Evolutionary conservation across 2,329 filamentous ascomycete species (phyloP).

Genomic region (Ramularia endophylla): DNA sequence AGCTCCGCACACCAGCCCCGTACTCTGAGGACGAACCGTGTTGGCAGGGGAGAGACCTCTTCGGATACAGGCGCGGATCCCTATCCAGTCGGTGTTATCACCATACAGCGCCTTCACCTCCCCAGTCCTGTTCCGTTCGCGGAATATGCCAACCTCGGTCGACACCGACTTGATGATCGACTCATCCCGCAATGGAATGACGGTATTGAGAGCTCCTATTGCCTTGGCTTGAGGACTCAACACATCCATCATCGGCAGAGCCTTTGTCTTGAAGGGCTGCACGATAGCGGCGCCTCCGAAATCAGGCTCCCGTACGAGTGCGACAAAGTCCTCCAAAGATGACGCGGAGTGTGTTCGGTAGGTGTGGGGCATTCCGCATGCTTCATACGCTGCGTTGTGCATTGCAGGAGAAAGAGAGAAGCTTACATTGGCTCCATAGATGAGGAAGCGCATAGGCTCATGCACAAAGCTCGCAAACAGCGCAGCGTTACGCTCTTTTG

Average conservation of each 20-base stretch:
- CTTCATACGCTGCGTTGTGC: conserved; percentile 65
- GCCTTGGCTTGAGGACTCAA: conserved; percentile 67
- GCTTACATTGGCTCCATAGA: conserved; percentile 65
- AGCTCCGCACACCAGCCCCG: conserved; percentile 52
- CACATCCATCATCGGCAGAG: conserved; percentile 58
- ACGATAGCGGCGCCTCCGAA: conserved; percentile 70
- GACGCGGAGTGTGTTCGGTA: conserved; percentile 61
- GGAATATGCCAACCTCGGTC: conserved; percentile 47
- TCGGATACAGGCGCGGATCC: conserved; percentile 66
- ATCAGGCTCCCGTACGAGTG: conserved; percentile 47
- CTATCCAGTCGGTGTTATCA: conserved; percentile 78
- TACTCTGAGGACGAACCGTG: conserved; percentile 47
- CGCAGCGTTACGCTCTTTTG: conserved; percentile 57
- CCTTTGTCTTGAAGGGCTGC: conserved; percentile 68
- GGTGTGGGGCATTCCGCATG: conserved; percentile 61
- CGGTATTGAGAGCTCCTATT: conserved; percentile 70
- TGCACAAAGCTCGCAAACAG: conserved; percentile 62
- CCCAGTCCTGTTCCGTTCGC: conserved; percentile 58
- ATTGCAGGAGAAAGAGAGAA: conserved; percentile 73
- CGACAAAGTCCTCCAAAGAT: conserved; percentile 59
- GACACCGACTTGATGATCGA: conserved; percentile 30
- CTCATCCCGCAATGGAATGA: conserved; percentile 64
- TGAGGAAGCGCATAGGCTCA: conserved; percentile 65
- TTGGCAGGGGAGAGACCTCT: conserved; percentile 67
- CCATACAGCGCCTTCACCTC: conserved; percentile 65